Evolutionary conservation across 139 green algal species (phyloP), one percentile per base, ranked within the genome.

Genomic region (Marvania coccoides): DNA sequence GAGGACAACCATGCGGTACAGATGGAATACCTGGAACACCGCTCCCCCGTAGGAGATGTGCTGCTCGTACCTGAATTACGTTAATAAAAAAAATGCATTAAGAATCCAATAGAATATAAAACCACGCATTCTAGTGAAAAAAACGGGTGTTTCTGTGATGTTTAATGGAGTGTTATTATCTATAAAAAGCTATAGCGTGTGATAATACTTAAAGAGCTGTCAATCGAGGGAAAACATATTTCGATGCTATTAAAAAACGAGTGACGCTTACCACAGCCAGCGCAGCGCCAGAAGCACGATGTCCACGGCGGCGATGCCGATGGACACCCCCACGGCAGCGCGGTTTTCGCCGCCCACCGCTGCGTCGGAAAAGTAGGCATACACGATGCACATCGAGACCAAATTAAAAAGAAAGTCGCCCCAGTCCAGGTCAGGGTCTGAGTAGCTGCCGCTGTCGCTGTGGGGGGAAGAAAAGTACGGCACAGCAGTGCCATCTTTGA

Each of bases 391-490:
- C 78, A 87, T 85, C 61, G 70, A 84, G 47, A 85, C 67, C 33
- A 87, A 70, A 73, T 85, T 87, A 63, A 87, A 83, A 58, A 87
- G 73, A 63, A 87, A 86, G 69, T 86, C 80, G 9, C 54, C 65
- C 76, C 75, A 83, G 67, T 85, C 72, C 36, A 85, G 67, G 58
- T 80, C 79, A 56, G 61, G 7, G 47, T 47, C 30, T 8, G 39
- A 23, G 4, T 6, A 34, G 9, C 47, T 23, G 37, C 2, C 38
- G 39, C 28, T 33, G 26, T 12, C 40, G 48, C 19, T 63, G 23
- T 33, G 13, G 47, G 35, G 12, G 47, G 46, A 31, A 15, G 12
- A 30, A 55, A 7, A 6, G 9, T n/a, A n/a, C 8, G 9, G 19
- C 8, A 7, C 9, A 7, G 14, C 46, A 9, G 46, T n/a, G 19